Conservation (phyloP, 1,284 basidiomycete genomes). For the Phellinidium pouzarii region DNA sequence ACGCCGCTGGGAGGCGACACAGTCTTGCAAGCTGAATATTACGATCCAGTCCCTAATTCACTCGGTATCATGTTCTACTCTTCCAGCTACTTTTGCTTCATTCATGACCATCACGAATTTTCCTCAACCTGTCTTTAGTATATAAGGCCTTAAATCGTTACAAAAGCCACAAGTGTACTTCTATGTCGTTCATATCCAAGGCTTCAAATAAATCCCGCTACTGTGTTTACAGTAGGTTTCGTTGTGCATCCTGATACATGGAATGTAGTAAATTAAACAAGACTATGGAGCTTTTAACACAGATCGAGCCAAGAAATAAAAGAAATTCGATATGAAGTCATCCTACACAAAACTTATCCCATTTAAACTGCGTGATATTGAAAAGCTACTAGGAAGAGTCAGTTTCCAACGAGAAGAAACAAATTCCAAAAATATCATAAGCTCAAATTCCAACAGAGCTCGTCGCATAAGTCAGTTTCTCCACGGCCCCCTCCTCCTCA, state of each 20-base stretch:
- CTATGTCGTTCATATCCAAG: slow-evolving; percentile 10
- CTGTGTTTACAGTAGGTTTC: not conserved
- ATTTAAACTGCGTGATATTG: not conserved
- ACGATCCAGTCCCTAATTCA: not conserved
- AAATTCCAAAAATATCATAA: not conserved
- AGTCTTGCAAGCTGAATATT: slow-evolving; percentile 32
- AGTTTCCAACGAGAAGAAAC: not conserved
- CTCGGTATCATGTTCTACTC: not conserved
- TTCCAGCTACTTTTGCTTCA: not conserved
- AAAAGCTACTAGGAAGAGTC: too few species aligned
- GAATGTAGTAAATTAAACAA: too few species aligned
- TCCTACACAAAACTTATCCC: not conserved
- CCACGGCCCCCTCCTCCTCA: slow-evolving; percentile 17
- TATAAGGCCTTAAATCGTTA: not conserved
- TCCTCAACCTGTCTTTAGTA: not conserved
- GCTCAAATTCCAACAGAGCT: not conserved
- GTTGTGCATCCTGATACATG: too few species aligned
- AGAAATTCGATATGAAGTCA: not conserved
- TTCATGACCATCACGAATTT: slow-evolving; percentile 9
- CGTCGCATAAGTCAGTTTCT: slow-evolving; percentile 3
- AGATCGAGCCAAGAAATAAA: not conserved
- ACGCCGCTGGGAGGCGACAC: slow-evolving; percentile 28
- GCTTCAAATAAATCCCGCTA: not conserved
- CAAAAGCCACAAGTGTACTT: slow-evolving; percentile 1
- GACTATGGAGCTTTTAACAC: not conserved